Evolutionary conservation across 2,329 filamentous ascomycete species (phyloP).

Genomic region (Colletotrichum tamarilloi): DNA sequence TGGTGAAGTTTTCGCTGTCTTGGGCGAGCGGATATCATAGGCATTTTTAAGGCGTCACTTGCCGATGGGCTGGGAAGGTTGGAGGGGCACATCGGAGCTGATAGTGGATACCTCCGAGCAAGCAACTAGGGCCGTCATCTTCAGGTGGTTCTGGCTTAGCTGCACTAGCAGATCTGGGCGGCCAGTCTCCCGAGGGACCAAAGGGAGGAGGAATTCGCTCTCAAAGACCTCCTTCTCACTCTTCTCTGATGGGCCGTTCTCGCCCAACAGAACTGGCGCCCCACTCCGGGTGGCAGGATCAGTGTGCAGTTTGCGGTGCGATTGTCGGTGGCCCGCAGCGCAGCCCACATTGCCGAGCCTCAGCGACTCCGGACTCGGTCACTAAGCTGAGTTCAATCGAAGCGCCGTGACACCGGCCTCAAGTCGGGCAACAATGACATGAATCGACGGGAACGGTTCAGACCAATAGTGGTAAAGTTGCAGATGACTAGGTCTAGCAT

Average conservation of each 20-base stretch:
- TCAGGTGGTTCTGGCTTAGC: neutral
- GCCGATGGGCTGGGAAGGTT: neutral
- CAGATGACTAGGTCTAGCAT: neutral
- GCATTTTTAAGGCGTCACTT: slow-evolving; percentile 15
- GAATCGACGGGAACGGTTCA: neutral
- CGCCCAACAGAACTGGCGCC: slow-evolving; percentile 22
- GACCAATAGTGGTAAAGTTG: neutral
- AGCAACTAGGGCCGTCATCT: neutral
- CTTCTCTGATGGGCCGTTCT: slow-evolving; percentile 13
- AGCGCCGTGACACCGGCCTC: neutral
- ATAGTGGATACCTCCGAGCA: slow-evolving; percentile 14
- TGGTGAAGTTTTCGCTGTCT: slow-evolving; percentile 1
- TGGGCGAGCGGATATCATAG: slow-evolving; percentile 20
- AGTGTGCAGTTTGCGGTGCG: neutral
- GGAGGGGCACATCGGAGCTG: slow-evolving; percentile 3
- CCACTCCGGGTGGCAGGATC: slow-evolving; percentile 8
- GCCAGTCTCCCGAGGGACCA: neutral
- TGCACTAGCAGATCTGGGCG: slow-evolving; percentile 27
- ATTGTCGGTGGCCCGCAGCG: slow-evolving; percentile 11
- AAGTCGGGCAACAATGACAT: neutral
- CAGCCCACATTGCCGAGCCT: slow-evolving; percentile 25
- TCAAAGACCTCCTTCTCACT: neutral
- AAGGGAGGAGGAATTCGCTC: slow-evolving; percentile 9
- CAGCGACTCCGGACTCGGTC: slow-evolving; percentile 26
- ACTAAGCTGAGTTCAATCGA: slow-evolving; percentile 1